Percentiles rank a stretch among this genome's conserved stretches.
Evolutionary conservation across 208 protist genomes (phyloP).

Genomic region (Trypanosoma rangeli): DNA sequence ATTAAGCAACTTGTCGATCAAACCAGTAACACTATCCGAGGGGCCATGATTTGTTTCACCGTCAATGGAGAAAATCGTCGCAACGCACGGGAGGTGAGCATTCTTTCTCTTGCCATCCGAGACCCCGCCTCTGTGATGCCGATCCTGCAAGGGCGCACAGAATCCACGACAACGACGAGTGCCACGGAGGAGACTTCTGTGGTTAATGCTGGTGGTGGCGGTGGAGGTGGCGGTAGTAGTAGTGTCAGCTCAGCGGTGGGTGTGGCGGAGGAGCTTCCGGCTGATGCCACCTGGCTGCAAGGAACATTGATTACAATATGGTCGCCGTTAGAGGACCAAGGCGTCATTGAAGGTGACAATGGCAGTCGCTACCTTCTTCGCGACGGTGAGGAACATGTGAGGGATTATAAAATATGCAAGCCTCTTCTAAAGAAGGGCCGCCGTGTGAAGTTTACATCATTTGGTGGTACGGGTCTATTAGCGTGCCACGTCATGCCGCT

Average conservation of each 20-base stretch:
- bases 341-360: conserved; percentile 79
- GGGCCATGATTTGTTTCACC: conserved; percentile 79
- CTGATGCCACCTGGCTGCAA: conserved; percentile 47
- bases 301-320: conserved; percentile 77
- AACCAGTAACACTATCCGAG: conserved; percentile 56
- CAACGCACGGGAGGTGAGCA: conserved; percentile 56
- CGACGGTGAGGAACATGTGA: conserved; percentile 69
- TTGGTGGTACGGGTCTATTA: conserved; percentile 58
- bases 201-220: background rate
- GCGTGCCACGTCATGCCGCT: conserved; percentile 72
- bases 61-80: conserved; percentile 42
- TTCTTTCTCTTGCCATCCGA: conserved; percentile 62
- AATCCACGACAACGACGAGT: background rate
- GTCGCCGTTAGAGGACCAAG: conserved; percentile 73
- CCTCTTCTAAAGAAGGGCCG: conserved; percentile 61
- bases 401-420: conserved; percentile 50
- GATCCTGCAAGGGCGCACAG: conserved; percentile 35
- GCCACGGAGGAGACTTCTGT: background rate
- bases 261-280: conserved; percentile 32
- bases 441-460: conserved; percentile 70
- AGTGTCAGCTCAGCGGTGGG: background rate
- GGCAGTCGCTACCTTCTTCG: conserved; percentile 76
- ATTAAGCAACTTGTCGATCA: conserved; percentile 80
- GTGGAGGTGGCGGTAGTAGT: background rate
- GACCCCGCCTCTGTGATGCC: conserved; percentile 45